Evolutionary conservation across 352 stramenopile genomes (phyloP).

Genomic region (Phytopythium boreale): DNA sequence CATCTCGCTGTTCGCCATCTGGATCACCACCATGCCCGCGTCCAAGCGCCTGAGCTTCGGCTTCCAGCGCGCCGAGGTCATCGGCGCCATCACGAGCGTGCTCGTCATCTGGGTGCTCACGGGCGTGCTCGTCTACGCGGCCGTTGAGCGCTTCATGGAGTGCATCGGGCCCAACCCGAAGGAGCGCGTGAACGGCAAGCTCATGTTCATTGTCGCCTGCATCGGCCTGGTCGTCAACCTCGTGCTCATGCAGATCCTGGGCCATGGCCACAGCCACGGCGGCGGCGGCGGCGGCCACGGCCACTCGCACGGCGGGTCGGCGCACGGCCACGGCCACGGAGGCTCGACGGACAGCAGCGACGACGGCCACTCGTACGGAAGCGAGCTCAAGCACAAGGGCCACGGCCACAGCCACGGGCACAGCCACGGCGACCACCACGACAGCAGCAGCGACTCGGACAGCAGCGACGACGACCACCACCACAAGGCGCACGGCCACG

Average conservation of each 20-base stretch:
- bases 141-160: conserved; percentile 85
- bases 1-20: conserved; percentile 77
- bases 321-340: conserved; percentile 17
- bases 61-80: conserved; percentile 93
- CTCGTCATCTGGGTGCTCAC: conserved; percentile 93
- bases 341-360: not conserved
- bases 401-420: conserved; percentile 30
- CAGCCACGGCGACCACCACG: conserved; percentile 26
- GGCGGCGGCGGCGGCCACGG: conserved; percentile 40
- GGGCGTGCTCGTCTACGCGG: conserved; percentile 92
- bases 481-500: conserved; percentile 27
- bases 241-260: conserved; percentile 92
- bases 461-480: conserved; percentile 19
- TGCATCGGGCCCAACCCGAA: conserved; percentile 68
- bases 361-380: conserved; percentile 28
- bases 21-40: conserved; percentile 62
- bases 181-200: conserved; percentile 91
- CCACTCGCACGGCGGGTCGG: conserved; percentile 19
- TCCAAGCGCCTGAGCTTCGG: conserved; percentile 91
- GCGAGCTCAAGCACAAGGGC: conserved; percentile 6
- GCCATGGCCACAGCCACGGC: conserved; percentile 68
- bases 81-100: conserved; percentile 93
- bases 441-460: conserved; percentile 7
- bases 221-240: conserved; percentile 97
- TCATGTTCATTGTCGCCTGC: conserved; percentile 96